Evolutionary conservation across 345 rosid genomes (phyloP), one percentile per base, ranked within the genome.

Genomic region (Boechera retrofracta): DNA sequence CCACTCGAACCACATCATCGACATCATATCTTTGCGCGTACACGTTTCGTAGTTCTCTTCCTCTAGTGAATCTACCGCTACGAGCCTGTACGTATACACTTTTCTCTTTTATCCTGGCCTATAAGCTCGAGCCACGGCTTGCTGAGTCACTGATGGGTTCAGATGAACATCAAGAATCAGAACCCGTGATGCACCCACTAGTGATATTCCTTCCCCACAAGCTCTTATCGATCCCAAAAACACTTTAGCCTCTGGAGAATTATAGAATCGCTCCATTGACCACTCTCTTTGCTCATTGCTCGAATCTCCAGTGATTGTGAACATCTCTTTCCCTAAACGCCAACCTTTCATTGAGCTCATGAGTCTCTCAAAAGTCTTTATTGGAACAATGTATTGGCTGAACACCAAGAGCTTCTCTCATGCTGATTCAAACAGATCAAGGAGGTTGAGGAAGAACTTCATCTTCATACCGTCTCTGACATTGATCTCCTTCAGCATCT

Each of bases 1-100:
- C 99, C 98, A 95, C 58, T 92, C 99, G 10, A 95, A 95, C 98
- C 97, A 95, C 91, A 89, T 83, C 76, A 89, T 91, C 2, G 98
- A 85, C 54, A 95, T 89, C 32, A 85, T 76, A 76, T 95, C 99
- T 80, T 95, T 95, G 58, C 84, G 79, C 64, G 79, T 87, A 83
- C 96, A 91, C 16, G 86, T 83, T 18, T 11, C 44, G 31, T 91
- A 87, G 70, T 84, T 88, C 57, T 86, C 94, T 77, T 89, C 89
- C 58, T 92, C 99, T 1, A 89, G 96, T 7, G 97, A 88, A 69
- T 87, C 89, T 0, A 89, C 90, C 38, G 97, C 94, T 2, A 91
- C 87, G 64, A 95, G 64, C 68, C 97, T 79, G 52, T 95, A 95
- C 0, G 85, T 81, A 10, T 83, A 87, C 13, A 92, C 99, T 79